Percentiles rank a stretch among this genome's conserved stretches.
Conservation (phyloP, 2,329 filamentous ascomycete genomes). For the Epichloe brachyelytri region DNA sequence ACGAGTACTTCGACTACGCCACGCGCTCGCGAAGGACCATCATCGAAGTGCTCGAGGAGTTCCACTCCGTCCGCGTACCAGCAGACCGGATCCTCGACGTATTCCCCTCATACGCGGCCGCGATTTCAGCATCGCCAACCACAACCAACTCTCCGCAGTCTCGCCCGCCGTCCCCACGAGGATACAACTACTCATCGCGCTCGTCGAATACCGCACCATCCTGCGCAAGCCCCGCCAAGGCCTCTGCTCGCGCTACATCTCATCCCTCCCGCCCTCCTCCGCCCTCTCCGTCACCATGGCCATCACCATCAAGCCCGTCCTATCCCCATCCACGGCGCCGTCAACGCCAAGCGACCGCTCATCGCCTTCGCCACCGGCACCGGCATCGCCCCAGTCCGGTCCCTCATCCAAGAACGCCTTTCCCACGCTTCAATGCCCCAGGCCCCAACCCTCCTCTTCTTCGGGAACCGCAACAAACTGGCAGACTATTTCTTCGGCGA, state of each 20-base stretch:
- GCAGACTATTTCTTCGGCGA: constrained; percentile 72
- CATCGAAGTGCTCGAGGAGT: constrained; percentile 84
- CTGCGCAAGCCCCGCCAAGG: constrained; percentile 75
- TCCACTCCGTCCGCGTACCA: constrained; percentile 70
- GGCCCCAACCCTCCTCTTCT: constrained; percentile 54
- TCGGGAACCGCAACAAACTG: constrained; percentile 62
- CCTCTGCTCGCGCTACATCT: constrained; percentile 80
- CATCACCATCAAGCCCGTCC: constrained; percentile 43
- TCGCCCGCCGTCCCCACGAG: constrained; percentile 16
- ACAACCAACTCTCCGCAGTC: constrained; percentile 27
- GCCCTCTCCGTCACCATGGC: constrained; percentile 46
- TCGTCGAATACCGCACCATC: constrained; percentile 84
- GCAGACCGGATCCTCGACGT: constrained; percentile 58
- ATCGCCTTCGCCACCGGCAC: constrained; percentile 77
- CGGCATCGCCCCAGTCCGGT: constrained; percentile 72
- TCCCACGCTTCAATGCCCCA: constrained; percentile 9
- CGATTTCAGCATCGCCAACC: constrained; percentile 85
- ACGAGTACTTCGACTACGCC: constrained; percentile 94
- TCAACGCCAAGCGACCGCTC: constrained; percentile 38
- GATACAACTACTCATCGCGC: constrained; percentile 66
- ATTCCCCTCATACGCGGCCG: constrained; percentile 72
- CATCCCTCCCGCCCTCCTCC: constrained; percentile 45
- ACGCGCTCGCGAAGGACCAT: constrained; percentile 82
- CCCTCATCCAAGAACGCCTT: constrained; percentile 64
- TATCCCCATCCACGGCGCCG: constrained; percentile 27